Evolutionary conservation across 225 moss, liverwort and hornwort species (phyloP), one percentile per base, ranked within the genome.

Genomic region (Thuidium tamariscinum): DNA sequence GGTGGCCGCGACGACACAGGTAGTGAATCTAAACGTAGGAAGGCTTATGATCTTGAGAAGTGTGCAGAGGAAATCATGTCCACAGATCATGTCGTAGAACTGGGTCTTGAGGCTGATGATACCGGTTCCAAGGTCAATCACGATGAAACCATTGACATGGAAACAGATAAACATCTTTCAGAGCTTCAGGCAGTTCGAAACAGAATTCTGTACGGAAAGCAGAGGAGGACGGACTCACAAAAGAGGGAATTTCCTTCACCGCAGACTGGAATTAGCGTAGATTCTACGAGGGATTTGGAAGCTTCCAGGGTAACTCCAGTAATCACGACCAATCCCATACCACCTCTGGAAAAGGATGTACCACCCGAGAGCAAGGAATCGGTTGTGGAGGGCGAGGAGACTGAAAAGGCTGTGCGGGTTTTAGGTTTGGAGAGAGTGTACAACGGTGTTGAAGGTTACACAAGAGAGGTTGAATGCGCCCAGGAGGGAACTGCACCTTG

Each of bases 11-110:
- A 91, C 44, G 93, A 93, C 83, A 92, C 90, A 90, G 93, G 93
- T 86, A 93, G 93, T 88, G 93, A 93, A 86, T 93, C 92, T 88
- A 93, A 92, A 91, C 92, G 93, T 77, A 93, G 93, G 71, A 93
- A 93, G 75, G 92, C 93, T 82, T 93, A 90, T 89, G 92, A 92
- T 89, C 88, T 91, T 82, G 89, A 93, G 87, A 90, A 87, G 77
- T 86, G 76, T 79, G 80, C 89, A 88, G 89, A 92, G 84, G 86
- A 92, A 80, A 85, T 71, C 66, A 69, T 87, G 39, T 86, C 81
- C 63, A 87, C 91, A 60, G 90, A 83, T 76, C 87, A 83, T 48
- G 88, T 87, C 36, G 42, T 85, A 73, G 89, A 77, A 83, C 69
- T 69, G 70, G 88, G 85, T 34, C 69, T 70, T 79, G 90, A 87